phyloP scores from a whole-genome alignment of 495 filamentous ascomycete species.

The Delitschia confertaspora region DNA sequence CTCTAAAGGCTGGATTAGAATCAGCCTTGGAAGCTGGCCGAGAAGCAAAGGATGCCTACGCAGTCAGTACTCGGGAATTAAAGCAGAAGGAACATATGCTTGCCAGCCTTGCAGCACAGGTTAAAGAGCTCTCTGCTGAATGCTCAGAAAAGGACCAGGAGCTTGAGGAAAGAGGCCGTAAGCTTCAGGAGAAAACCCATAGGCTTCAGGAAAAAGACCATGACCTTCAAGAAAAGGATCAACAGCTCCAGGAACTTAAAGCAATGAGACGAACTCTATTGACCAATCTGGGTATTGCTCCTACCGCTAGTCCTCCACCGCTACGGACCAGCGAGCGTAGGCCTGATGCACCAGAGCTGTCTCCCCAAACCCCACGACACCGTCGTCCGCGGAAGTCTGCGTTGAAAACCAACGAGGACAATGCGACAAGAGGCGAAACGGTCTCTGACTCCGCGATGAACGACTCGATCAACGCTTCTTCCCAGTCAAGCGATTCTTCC shows the following conservation, averaged over 20 bases:
- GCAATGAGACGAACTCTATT: conserved; percentile 4
- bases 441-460: conserved; percentile 8
- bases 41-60: conserved; percentile 1
- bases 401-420: background rate
- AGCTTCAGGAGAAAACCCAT: no score
- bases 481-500: conserved; percentile 28
- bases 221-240: no score
- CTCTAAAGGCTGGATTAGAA: conserved; percentile 5
- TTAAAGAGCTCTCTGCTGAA: conserved; percentile 12
- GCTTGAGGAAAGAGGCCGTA: conserved; percentile 36
- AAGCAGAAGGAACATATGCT: background rate
- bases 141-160: conserved; percentile 31
- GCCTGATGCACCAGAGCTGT: background rate
- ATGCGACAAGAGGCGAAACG: background rate
- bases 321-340: background rate
- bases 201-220: no score
- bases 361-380: conserved; percentile 2
- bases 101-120: conserved; percentile 3
- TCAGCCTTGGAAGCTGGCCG: background rate
- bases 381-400: conserved; percentile 12
- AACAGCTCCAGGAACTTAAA: no score
- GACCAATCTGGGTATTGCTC: conserved; percentile 2
- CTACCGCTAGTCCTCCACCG: background rate
- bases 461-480: conserved; percentile 18
- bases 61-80: conserved; percentile 3